Base-by-base conservation (phyloP, 805 yeast species). In the Candida quercuum region DNA sequence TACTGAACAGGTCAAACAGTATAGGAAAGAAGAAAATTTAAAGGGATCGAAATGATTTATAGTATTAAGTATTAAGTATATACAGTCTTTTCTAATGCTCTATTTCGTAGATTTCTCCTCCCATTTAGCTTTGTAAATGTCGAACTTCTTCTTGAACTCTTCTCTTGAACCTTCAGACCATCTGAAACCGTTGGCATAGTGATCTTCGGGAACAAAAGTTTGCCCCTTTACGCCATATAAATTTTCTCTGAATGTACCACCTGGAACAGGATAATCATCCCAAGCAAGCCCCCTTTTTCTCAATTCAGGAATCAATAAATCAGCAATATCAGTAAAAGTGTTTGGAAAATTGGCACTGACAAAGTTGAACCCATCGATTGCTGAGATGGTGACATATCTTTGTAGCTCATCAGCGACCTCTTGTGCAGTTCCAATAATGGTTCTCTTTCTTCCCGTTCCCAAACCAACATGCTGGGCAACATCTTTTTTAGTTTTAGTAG, bases 311-410 rank as follows among this genome's bases (percentile, higher is more conserved):
- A 66, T 37, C 33, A 66, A 47, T 16, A 39, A 42, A 14, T 65
- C 60, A 21, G 62, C 61, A 19, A 66, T 40, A 13, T 67, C 69
- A 41, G 63, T 63, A 41, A 62, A 63, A 4, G 66, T 46, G 2
- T 57, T 63, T 14, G 72, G 72, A 17, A 52, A 45, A 17, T 56
- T 43, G 6, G 64, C 59, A 42, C 59, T 54, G 4, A 61, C 60
- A 33, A 67, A 54, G 42, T 67, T 67, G 48, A 67, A 67, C 4
- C 72, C 72, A 41, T 68, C 72, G 11, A 68, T 57, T 20, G 60
- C 68, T 9, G 65, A 54, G n/a, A 54, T 46, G 12, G 61, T 65
- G 13, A 63, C 65, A 63, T 66, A 66, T 35, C 49, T 41, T 40
- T 63, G 64, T 21, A 67, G 46, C 32, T 57, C 55, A 42, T 67